Percentiles rank a stretch among this genome's conserved stretches.
These are phyloP conservation scores for Piper betle DNA, from an alignment of 164 flowering plant species.

Conservation along the genomic window DNA sequence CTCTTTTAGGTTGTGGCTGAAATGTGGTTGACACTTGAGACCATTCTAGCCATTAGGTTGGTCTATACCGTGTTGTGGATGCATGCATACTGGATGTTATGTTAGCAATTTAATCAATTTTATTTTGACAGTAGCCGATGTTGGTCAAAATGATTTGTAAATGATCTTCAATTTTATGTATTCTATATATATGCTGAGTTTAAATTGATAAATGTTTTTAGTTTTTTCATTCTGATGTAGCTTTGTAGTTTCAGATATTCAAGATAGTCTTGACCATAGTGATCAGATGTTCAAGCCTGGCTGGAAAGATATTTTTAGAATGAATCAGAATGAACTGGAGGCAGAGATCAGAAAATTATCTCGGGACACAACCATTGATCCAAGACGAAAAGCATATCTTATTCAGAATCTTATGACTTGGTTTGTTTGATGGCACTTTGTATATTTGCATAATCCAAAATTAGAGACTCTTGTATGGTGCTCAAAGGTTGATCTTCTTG, in stretches of 20 bases:
- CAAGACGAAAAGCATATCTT: slow-evolving; percentile 83
- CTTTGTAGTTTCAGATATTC: slow-evolving; percentile 14
- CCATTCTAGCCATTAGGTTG: too few relatives aligned
- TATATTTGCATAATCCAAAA: background rate
- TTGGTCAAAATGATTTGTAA: background rate
- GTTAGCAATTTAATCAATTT: background rate
- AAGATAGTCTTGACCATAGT: slow-evolving; percentile 43
- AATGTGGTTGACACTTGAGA: too few relatives aligned
- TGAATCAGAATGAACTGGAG: slow-evolving; percentile 93
- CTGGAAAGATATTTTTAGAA: slow-evolving; percentile 89
- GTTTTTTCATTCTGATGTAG: background rate
- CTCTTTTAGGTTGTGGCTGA: too few relatives aligned
- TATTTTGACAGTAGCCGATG: background rate
- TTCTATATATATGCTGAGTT: background rate
- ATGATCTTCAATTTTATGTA: background rate
- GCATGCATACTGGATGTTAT: too few relatives aligned
- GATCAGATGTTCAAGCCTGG: slow-evolving; percentile 87
- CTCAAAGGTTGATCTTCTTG: background rate
- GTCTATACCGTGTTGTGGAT: too few relatives aligned
- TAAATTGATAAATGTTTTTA: background rate
- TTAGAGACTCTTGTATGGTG: background rate
- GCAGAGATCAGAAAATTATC: slow-evolving; percentile 85
- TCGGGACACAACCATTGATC: slow-evolving; percentile 74
- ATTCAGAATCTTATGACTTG: slow-evolving; percentile 92
- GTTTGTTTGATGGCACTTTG: slow-evolving; percentile 19